A percentile compares a stretch with the other conserved stretches of the same genome.
phyloP scores from a whole-genome alignment of 2,329 filamentous ascomycete genomes.

The Fusarium sp. region DNA sequence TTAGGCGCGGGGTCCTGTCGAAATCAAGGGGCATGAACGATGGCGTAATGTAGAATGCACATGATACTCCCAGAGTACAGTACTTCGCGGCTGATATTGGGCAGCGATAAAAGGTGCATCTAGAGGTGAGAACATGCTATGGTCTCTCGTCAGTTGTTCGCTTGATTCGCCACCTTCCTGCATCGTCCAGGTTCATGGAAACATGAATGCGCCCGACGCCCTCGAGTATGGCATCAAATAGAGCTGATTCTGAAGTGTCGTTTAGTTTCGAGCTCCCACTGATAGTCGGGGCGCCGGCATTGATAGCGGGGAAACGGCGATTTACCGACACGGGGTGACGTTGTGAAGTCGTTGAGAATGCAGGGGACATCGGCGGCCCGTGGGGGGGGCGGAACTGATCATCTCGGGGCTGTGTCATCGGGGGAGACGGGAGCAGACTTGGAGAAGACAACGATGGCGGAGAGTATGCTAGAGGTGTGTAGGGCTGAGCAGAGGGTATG shows the following conservation, averaged over 20 bases:
- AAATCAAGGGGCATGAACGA: conserved; percentile 1
- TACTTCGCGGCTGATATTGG: neutral
- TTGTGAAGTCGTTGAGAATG: conserved; percentile 15
- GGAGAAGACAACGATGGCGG: conserved; percentile 37
- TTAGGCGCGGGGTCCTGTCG: neutral
- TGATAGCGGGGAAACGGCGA: neutral
- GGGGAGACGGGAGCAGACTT: conserved; percentile 46
- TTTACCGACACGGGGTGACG: neutral
- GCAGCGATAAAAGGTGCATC: neutral
- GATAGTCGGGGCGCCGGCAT: neutral
- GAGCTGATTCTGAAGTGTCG: conserved; percentile 49
- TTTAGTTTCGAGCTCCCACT: conserved; percentile 6
- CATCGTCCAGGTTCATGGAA: conserved; percentile 56
- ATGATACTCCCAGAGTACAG: neutral
- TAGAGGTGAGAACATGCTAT: conserved; percentile 34
- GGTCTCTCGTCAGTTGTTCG: conserved; percentile 34
- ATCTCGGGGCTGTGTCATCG: conserved; percentile 39
- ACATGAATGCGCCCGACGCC: conserved; percentile 56
- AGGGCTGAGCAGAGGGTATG: conserved; percentile 49
- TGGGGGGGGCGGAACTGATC: conserved; percentile 16
- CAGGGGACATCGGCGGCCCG: conserved; percentile 24
- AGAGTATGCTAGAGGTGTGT: conserved; percentile 29
- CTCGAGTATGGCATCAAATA: conserved; percentile 56
- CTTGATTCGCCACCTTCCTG: conserved; percentile 60
- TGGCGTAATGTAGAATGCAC: neutral